Percentiles rank a stretch among this genome's conserved stretches.
Evolutionary conservation across 768 basidiomycete species (phyloP).

Genomic region (Mycena haematopus): DNA sequence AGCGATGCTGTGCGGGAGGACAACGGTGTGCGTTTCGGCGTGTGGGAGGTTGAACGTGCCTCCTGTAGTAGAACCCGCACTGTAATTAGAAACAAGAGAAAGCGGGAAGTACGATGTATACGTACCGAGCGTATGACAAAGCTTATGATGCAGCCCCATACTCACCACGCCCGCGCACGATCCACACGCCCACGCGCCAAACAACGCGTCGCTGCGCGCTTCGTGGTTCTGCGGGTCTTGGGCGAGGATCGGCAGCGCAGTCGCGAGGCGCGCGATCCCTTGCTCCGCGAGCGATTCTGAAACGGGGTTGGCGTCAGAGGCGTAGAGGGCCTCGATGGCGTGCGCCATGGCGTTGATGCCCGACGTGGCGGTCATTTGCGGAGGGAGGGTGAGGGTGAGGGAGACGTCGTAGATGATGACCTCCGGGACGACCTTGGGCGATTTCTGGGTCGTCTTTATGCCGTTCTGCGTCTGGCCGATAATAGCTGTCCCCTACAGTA

Average conservation of each 20-base stretch:
- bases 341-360: constrained; percentile 52
- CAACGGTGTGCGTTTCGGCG: constrained; percentile 49
- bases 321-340: constrained; percentile 48
- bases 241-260: constrained; percentile 40
- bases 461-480: constrained; percentile 49
- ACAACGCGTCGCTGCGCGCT: constrained; percentile 43
- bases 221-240: constrained; percentile 34
- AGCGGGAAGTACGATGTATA: constrained; percentile 29
- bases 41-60: constrained; percentile 49
- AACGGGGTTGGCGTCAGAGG: constrained; percentile 45
- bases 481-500: constrained; percentile 42
- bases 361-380: constrained; percentile 41
- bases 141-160: constrained; percentile 49
- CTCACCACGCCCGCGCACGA: constrained; percentile 42
- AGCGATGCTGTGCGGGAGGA: constrained; percentile 48
- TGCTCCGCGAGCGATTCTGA: constrained; percentile 43
- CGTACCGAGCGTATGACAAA: constrained; percentile 47
- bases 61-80: constrained; percentile 32
- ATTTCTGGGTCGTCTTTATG: constrained; percentile 46
- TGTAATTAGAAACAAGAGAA: not conserved
- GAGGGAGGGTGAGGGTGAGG: constrained; percentile 45
- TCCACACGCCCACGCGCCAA: constrained; percentile 47
- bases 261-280: constrained; percentile 41
- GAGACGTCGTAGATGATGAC: constrained; percentile 49
- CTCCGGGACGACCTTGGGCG: constrained; percentile 44